A percentile compares a stretch with the other conserved stretches of the same genome.
Conservation (phyloP, 1,284 basidiomycete species). For the Fomitiporia mediterranea region DNA sequence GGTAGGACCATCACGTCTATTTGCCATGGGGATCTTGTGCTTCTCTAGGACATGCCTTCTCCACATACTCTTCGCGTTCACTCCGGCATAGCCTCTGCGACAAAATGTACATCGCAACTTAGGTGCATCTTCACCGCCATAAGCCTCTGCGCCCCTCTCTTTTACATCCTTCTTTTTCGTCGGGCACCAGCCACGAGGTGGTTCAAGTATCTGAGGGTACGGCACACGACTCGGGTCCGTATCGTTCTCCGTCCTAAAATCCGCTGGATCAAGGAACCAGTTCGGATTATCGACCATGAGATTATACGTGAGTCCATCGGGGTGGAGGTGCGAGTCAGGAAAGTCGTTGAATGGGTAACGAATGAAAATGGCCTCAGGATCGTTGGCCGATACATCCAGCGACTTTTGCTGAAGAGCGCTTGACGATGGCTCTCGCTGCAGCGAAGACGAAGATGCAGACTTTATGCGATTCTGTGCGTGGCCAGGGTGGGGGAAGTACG, state of each 20-base stretch:
- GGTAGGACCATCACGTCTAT: conserved; percentile 64
- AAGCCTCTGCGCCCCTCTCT: conserved; percentile 32
- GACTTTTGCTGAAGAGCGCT: conserved; percentile 45
- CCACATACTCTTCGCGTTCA: conserved; percentile 87
- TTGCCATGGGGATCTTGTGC: conserved; percentile 81
- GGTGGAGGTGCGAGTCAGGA: conserved; percentile 52
- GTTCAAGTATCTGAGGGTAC: conserved; percentile 70
- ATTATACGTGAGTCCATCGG: conserved; percentile 63
- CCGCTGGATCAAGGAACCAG: conserved; percentile 68
- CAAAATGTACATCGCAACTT: conserved; percentile 77
- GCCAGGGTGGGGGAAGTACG: conserved; percentile 42
- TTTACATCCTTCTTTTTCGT: conserved; percentile 70
- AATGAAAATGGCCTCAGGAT: conserved; percentile 60
- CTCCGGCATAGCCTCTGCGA: conserved; percentile 70
- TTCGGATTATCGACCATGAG: conserved; percentile 64
- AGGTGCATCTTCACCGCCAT: conserved; percentile 56
- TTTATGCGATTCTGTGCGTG: conserved; percentile 24
- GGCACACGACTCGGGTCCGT: conserved; percentile 47
- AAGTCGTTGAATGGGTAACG: conserved; percentile 65
- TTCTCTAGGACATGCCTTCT: conserved; percentile 79
- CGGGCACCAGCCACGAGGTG: conserved; percentile 77
- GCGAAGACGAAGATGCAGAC: conserved; percentile 24
- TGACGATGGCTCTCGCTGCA: conserved; percentile 28
- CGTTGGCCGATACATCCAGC: conserved; percentile 61
- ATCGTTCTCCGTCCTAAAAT: conserved; percentile 51